Conservation (phyloP, 331 rosid species). For the Quercus lobata region DNA sequence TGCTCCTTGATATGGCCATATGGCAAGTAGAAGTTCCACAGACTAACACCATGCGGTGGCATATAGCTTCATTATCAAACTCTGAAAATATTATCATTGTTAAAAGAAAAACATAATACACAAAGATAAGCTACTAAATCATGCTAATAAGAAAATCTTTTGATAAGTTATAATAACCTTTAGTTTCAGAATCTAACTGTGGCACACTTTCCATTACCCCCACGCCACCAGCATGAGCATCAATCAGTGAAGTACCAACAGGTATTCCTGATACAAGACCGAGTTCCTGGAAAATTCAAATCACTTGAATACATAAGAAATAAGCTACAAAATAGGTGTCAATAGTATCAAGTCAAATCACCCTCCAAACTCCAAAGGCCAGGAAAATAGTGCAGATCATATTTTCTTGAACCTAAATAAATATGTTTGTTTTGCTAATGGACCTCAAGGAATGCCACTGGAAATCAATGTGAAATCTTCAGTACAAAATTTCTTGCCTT, state of each 20-base stretch:
- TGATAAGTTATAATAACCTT: conserved; percentile 43
- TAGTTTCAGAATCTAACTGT: conserved; percentile 36
- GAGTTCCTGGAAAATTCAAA: conserved; percentile 70
- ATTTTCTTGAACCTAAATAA: conserved; percentile 26
- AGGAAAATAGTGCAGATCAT: conserved; percentile 4
- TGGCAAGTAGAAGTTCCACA: conserved; percentile 99
- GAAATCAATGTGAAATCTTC: conserved; percentile 48
- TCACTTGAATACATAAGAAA: conserved; percentile 13
- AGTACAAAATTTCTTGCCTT: conserved; percentile 67
- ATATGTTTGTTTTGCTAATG: conserved; percentile 22
- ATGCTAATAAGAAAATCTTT: conserved; percentile 6
- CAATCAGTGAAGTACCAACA: conserved; percentile 91
- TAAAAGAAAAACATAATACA: conserved; percentile 17
- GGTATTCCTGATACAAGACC: conserved; percentile 86
- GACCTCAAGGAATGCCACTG: conserved; percentile 41
- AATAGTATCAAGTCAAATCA: conserved; percentile 24
- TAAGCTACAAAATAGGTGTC: background rate
- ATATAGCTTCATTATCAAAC: conserved; percentile 53
- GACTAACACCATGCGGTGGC: conserved; percentile 77
- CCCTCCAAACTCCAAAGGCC: conserved; percentile 31
- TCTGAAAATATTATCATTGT: conserved; percentile 38
- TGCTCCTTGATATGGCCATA: conserved; percentile 78
- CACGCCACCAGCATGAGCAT: conserved; percentile 99
- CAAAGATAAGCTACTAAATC: conserved; percentile 10
- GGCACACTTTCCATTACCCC: conserved; percentile 90